Evolutionary conservation across 1,284 basidiomycete genomes (phyloP).

Genomic region (Erythrobasidium hasegawianum): DNA sequence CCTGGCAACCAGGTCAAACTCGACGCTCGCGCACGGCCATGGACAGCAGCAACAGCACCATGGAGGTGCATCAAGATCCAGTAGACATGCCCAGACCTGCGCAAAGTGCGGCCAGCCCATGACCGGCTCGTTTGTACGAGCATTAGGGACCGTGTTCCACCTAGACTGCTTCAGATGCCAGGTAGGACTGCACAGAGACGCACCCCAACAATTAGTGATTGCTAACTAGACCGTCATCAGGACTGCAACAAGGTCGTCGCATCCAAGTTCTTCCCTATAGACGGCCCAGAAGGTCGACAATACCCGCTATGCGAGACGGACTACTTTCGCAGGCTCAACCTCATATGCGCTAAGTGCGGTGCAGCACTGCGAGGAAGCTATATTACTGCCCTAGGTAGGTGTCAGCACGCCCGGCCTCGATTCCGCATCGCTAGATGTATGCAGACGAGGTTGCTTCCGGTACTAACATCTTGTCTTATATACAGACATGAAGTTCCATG

Average conservation of each 20-base stretch:
- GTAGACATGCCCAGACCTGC: conserved; percentile 35
- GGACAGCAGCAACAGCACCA: conserved; percentile 11
- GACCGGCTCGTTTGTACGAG: conserved; percentile 78
- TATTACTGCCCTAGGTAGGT: conserved; percentile 97
- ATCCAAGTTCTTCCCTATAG: conserved; percentile 97
- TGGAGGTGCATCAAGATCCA: conserved; percentile 8
- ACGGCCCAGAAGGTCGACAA: conserved; percentile 75
- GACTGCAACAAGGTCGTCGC: conserved; percentile 96
- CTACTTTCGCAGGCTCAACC: conserved; percentile 91
- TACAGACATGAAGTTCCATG: conserved; percentile 94
- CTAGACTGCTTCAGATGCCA: conserved; percentile 95
- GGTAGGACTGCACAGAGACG: no score
- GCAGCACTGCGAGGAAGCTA: conserved; percentile 93
- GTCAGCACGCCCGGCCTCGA: not conserved
- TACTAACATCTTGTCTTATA: not conserved
- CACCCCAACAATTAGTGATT: no score
- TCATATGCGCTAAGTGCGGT: conserved; percentile 94
- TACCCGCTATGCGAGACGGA: conserved; percentile 95
- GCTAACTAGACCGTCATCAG: no score
- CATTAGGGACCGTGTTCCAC: conserved; percentile 90
- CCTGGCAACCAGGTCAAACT: not conserved
- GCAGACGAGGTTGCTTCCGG: not conserved
- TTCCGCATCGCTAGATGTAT: not conserved
- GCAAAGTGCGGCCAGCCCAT: conserved; percentile 44
- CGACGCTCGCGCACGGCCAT: not conserved